Conservation (phyloP, 345 rosid genomes). For the Garcia nutans region DNA sequence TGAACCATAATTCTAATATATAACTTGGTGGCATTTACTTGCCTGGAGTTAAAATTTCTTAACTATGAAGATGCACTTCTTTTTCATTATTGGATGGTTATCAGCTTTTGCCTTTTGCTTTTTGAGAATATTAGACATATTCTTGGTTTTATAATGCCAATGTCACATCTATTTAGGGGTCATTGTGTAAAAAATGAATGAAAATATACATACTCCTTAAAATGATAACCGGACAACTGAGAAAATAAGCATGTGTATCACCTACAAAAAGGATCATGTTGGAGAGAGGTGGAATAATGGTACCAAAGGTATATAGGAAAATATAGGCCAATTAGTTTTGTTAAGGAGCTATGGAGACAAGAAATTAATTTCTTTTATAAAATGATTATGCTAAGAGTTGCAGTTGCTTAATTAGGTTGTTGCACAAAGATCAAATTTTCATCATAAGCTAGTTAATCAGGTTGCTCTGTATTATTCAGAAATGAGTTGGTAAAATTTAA, state of each 20-base stretch:
- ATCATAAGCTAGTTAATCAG: neutral
- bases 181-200: neutral
- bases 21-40: neutral
- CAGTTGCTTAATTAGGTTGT: neutral
- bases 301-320: neutral
- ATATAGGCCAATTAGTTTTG: neutral
- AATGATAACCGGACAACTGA: neutral
- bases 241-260: neutral
- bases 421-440: neutral
- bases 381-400: neutral
- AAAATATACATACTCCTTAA: neutral
- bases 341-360: neutral
- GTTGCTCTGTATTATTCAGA: neutral
- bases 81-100: neutral
- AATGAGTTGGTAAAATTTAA: neutral
- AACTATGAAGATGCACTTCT: neutral
- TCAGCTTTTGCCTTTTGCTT: neutral
- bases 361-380: neutral
- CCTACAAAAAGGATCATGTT: neutral
- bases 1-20: neutral
- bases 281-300: neutral
- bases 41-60: neutral
- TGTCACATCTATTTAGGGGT: neutral
- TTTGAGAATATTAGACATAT: neutral
- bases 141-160: neutral